Conservation (phyloP, 1,139 yeast species). For the Candida mesenterica region DNA sequence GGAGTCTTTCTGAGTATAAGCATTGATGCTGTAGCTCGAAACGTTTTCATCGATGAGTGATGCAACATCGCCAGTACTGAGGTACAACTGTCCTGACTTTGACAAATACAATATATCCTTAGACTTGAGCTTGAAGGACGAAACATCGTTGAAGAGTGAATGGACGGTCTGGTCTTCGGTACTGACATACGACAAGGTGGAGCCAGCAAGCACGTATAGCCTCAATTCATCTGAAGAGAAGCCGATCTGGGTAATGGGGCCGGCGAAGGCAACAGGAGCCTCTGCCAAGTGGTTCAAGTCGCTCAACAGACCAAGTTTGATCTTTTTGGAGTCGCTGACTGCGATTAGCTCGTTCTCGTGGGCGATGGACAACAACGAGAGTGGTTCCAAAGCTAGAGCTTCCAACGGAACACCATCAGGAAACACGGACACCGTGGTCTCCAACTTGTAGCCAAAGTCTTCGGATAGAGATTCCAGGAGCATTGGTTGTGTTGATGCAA, state of each 20-base stretch:
- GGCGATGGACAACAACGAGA: conserved; percentile 32
- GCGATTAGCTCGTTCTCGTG: conserved; percentile 27
- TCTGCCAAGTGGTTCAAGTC: conserved; percentile 4
- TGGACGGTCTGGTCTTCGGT: conserved; percentile 8
- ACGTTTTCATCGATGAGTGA: not conserved
- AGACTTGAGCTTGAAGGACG: not conserved
- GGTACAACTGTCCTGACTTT: conserved; percentile 1
- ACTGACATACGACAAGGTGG: conserved; percentile 8
- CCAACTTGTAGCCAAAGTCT: conserved; percentile 38
- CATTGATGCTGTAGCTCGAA: not conserved
- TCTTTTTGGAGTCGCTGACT: conserved; percentile 28
- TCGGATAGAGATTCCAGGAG: conserved; percentile 34
- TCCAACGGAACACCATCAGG: conserved; percentile 25
- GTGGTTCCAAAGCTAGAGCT: conserved; percentile 14
- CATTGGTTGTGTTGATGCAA: conserved; percentile 4
- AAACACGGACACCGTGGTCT: conserved; percentile 30
- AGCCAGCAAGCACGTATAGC: conserved; percentile 22
- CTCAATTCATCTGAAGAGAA: conserved; percentile 25
- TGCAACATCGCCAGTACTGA: not conserved
- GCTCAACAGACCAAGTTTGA: conserved; percentile 20
- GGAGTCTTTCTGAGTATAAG: conserved; percentile 5
- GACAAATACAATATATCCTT: conserved; percentile 1
- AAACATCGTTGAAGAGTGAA: not conserved
- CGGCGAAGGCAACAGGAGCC: conserved; percentile 4
- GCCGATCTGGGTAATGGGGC: conserved; percentile 22